Base-by-base conservation (phyloP, 129 eudicot genomes). In the Silybum marianum region DNA sequence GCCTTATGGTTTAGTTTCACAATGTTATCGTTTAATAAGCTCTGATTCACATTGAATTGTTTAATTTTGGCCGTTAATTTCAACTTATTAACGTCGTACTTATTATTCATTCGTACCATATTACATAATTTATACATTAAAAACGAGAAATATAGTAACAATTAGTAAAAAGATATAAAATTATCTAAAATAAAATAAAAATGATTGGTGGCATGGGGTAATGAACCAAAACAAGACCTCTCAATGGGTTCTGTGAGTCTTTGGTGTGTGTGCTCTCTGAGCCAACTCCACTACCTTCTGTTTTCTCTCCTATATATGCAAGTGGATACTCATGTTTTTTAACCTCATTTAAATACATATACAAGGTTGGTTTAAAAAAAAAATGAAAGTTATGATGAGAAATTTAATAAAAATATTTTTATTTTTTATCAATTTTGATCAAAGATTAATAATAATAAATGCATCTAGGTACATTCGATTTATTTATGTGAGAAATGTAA, bases 251-350 rank as follows among this genome's bases (percentile, higher is more conserved):
- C 67, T 48, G 69, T 24, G 66, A 32, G 60, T 77, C 36, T 65
- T 77, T 39, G 63, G 73, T 77, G 81, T 77, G 80, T 76, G 81
- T 66, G 81, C 73, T 77, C 63, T 77, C 81, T 77, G 73, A 66
- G 73, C 81, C 58, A 67, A 38, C 81, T 77, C 81, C 81, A 77
- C 81, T 66, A 77, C 72, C 81, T 0, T 30, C 7, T 54, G 51
- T 54, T 60, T 76, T 76, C 70, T 76, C 23, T 58, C 23, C 66
- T n/a, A n/a, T 58, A 18, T 18, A 18, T 58, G 66, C 66, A 58
- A 58, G 66, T 58, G 66, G 66, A n/a, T 58, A 18, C 66, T 58
- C 66, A 58, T 58, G 66, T 18, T 58, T 58, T 44, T 58, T 58
- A 58, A 18, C 23, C 66, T 18, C 22, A n/a, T n/a, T n/a, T n/a